Evolutionary conservation across 495 filamentous ascomycete genomes (phyloP).

Genomic region (Halenospora varia): DNA sequence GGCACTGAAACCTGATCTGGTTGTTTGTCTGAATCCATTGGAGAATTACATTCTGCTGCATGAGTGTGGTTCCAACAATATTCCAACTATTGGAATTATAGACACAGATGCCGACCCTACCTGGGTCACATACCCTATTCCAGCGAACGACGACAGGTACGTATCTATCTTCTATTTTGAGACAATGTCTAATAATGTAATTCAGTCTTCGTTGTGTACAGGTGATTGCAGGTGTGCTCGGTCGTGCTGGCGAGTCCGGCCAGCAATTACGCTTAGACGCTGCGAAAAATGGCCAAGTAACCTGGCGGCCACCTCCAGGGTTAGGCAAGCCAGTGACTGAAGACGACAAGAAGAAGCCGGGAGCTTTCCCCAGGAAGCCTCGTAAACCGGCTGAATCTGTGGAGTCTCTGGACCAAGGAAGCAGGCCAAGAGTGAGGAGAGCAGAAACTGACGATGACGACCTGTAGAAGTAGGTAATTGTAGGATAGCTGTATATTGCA

Average conservation of each 20-base stretch:
- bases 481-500: neutral
- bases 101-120: constrained; percentile 93
- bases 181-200: constrained; percentile 9
- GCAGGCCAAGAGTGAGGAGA: neutral
- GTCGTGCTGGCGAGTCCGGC: constrained; percentile 77
- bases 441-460: neutral
- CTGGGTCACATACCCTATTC: constrained; percentile 95
- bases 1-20: constrained; percentile 79
- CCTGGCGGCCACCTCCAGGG: constrained; percentile 18
- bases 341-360: neutral
- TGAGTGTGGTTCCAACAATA: constrained; percentile 81
- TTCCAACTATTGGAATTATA: constrained; percentile 92
- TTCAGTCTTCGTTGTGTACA: constrained; percentile 70
- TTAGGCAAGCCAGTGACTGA: constrained; percentile 10
- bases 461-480: neutral
- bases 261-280: constrained; percentile 57
- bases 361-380: neutral
- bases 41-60: constrained; percentile 90
- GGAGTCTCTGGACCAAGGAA: neutral
- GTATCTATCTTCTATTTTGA: constrained; percentile 15
- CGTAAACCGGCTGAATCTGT: neutral
- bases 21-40: constrained; percentile 85
- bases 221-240: constrained; percentile 81
- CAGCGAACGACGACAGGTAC: constrained; percentile 90
- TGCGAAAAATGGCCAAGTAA: constrained; percentile 47